A percentile compares a stretch with the other conserved stretches of the same genome.
These are phyloP conservation scores for Friedmanniomyces endolithicus DNA, from an alignment of 495 filamentous ascomycete species.

Conservation along the genomic window DNA sequence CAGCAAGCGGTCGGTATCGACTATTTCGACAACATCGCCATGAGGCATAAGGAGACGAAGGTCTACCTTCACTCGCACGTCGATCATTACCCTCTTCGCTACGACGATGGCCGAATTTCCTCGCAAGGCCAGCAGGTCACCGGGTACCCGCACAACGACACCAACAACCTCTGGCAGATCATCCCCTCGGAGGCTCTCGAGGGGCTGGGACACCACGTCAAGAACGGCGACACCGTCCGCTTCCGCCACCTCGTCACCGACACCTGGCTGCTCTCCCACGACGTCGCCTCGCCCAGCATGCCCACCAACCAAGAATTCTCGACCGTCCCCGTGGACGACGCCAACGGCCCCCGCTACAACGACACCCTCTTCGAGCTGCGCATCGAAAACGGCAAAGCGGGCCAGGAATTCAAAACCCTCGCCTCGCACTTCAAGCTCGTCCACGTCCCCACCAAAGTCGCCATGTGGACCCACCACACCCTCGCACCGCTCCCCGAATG, in stretches of 20 bases:
- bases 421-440: constrained; percentile 89
- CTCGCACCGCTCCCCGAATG: constrained; percentile 71
- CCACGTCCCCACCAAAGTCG: constrained; percentile 84
- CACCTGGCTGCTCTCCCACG: constrained; percentile 81
- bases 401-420: constrained; percentile 78
- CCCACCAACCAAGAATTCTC: constrained; percentile 99
- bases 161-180: constrained; percentile 97
- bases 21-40: constrained; percentile 77
- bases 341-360: constrained; percentile 64
- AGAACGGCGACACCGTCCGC: constrained; percentile 76
- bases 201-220: constrained; percentile 49
- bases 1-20: constrained; percentile 72
- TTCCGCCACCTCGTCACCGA: constrained; percentile 81
- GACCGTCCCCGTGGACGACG: constrained; percentile 58
- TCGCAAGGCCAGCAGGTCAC: constrained; percentile 93
- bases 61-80: constrained; percentile 88
- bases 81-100: constrained; percentile 80
- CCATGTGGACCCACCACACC: constrained; percentile 95
- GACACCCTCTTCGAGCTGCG: constrained; percentile 89
- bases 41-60: constrained; percentile 95
- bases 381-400: constrained; percentile 71
- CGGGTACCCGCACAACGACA: constrained; percentile 94
- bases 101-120: constrained; percentile 94
- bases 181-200: constrained; percentile 51
- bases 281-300: constrained; percentile 93